Evolutionary conservation across 2,329 filamentous ascomycete species (phyloP).

Genomic region (Xylariaceae sp.): DNA sequence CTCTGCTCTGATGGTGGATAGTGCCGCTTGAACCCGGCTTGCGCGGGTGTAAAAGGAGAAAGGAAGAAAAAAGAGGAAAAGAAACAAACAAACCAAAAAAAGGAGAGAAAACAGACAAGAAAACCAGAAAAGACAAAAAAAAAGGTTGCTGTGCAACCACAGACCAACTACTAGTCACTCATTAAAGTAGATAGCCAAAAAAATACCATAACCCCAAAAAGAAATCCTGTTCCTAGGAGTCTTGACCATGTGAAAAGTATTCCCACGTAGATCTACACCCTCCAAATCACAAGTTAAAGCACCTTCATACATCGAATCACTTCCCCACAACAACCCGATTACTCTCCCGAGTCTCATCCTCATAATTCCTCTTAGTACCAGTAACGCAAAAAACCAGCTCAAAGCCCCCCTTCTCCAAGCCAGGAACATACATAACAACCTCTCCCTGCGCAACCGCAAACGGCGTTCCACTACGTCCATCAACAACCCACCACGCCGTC

Average conservation of each 20-base stretch:
- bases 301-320: neutral
- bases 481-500: constrained; percentile 21
- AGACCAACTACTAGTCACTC: too few relatives aligned
- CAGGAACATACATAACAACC: constrained; percentile 4
- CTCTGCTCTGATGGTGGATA: too few relatives aligned
- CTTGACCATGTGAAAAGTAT: neutral
- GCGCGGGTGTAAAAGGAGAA: too few relatives aligned
- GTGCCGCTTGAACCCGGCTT: too few relatives aligned
- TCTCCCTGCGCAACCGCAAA: constrained; percentile 20
- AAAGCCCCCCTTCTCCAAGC: neutral
- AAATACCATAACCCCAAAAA: too few relatives aligned
- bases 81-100: too few relatives aligned
- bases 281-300: neutral
- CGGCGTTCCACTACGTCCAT: constrained; percentile 13
- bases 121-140: too few relatives aligned
- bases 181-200: too few relatives aligned
- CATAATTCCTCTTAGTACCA: constrained; percentile 22
- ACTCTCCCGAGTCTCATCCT: constrained; percentile 20
- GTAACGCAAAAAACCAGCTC: constrained; percentile 16
- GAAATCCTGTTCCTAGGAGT: too few relatives aligned
- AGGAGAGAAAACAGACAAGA: too few relatives aligned
- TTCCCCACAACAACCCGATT: constrained; percentile 4
- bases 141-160: too few relatives aligned
- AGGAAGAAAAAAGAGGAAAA: too few relatives aligned
- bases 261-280: neutral